Conservation (phyloP, 306 rosid species). For the Oxytropis ochrocephala region DNA sequence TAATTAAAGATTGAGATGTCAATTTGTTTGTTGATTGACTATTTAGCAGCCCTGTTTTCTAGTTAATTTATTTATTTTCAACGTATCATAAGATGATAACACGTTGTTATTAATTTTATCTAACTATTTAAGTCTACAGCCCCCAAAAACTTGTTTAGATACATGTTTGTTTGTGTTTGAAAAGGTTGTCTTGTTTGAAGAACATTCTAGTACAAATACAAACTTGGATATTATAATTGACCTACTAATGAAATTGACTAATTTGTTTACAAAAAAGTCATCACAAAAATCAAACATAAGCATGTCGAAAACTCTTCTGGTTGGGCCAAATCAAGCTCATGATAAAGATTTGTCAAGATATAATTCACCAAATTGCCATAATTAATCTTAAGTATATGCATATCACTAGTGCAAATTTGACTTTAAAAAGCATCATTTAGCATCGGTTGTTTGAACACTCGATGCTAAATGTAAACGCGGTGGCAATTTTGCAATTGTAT, state of each 20-base stretch:
- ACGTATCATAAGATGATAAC: neutral
- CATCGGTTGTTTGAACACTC: too few species aligned
- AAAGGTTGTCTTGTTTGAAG: conserved; percentile 14
- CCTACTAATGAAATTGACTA: neutral
- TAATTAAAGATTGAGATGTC: neutral
- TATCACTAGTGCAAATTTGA: too few species aligned
- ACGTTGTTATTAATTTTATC: neutral
- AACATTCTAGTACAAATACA: conserved; percentile 28
- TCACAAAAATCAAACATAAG: conserved; percentile 7
- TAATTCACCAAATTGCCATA: conserved; percentile 24
- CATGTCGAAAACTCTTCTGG: neutral
- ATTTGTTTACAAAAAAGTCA: neutral
- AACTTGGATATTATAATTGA: conserved; percentile 22
- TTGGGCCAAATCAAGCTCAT: conserved; percentile 1
- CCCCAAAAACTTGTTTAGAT: conserved; percentile 10
- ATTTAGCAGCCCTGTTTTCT: neutral
- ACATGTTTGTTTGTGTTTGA: neutral
- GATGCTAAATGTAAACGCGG: too few species aligned
- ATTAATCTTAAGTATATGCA: neutral
- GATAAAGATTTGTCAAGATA: neutral
- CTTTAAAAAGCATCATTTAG: too few species aligned
- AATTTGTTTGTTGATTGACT: neutral
- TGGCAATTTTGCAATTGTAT: too few species aligned
- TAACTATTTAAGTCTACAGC: neutral
- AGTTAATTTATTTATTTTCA: neutral